Conservation (phyloP, 164 flowering plant species). For the Kalanchoe fedtschenkoi region DNA sequence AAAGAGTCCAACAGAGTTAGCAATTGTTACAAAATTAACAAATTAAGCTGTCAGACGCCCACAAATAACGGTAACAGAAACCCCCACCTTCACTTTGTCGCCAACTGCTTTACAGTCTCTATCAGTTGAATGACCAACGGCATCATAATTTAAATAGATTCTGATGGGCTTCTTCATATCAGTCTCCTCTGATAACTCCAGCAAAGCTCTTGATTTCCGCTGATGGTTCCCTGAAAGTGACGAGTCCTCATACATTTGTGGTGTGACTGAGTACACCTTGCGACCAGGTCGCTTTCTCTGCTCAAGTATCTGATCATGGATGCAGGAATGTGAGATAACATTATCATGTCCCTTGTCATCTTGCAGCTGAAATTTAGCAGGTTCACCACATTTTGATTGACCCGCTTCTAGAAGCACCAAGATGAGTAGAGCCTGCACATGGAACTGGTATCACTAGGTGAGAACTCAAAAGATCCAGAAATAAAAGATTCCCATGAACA, state of each 20-base stretch:
- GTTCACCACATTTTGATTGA: conserved; percentile 14
- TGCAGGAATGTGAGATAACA: conserved; percentile 77
- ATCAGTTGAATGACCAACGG: conserved; percentile 94
- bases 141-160: conserved; percentile 92
- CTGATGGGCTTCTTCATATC: conserved; percentile 69
- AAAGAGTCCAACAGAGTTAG: conserved; percentile 5
- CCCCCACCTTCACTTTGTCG: conserved; percentile 76
- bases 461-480: no score
- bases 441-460: no score
- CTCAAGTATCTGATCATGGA: conserved; percentile 90
- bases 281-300: conserved; percentile 80
- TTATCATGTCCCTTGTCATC: conserved; percentile 29
- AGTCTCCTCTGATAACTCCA: conserved; percentile 23
- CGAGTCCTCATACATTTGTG: conserved; percentile 63
- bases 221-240: conserved; percentile 26
- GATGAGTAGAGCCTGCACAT: conserved; percentile 48
- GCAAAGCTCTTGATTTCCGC: conserved; percentile 61
- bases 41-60: neutral
- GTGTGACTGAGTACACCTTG: conserved; percentile 76
- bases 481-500: neutral
- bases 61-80: neutral
- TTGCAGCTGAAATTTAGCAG: conserved; percentile 16
- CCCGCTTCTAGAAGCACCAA: conserved; percentile 30
- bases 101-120: conserved; percentile 86
- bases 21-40: neutral